Evolutionary conservation across 148 eudicot species (phyloP).

Genomic region (Silene conica): DNA sequence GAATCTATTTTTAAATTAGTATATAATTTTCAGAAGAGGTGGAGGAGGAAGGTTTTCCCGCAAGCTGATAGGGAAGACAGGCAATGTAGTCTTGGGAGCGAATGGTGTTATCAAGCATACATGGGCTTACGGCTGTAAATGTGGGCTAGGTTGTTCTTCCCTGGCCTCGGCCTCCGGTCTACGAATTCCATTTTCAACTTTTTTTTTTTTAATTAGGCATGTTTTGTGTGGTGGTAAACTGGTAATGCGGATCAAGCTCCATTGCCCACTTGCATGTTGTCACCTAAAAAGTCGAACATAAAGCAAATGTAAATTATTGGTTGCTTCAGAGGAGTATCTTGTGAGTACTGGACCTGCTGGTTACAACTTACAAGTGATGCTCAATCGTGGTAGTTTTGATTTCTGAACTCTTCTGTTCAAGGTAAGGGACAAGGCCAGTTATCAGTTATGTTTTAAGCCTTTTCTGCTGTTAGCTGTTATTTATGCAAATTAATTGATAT

Average conservation of each 20-base stretch:
- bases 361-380: neutral
- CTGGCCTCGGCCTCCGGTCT: neutral
- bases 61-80: neutral
- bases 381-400: neutral
- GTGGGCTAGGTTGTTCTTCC: neutral
- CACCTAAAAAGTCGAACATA: neutral
- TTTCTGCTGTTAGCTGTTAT: too few species aligned
- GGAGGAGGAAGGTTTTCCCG: too few species aligned
- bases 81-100: neutral
- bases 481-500: too few species aligned
- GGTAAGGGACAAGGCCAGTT: too few species aligned
- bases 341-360: neutral
- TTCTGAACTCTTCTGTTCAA: neutral
- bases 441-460: too few species aligned
- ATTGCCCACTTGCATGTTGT: neutral
- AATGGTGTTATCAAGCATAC: neutral
- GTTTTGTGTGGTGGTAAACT: too few species aligned
- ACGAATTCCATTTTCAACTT: neutral
- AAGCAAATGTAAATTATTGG: neutral
- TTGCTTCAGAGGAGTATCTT: neutral
- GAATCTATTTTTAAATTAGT: neutral
- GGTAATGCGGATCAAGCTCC: neutral
- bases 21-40: neutral
- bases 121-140: neutral
- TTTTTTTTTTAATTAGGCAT: too few species aligned